A percentile compares a stretch with the other conserved stretches of the same genome.
Evolutionary conservation across 1,284 basidiomycete genomes (phyloP).

Genomic region (Trametes hirsuta): DNA sequence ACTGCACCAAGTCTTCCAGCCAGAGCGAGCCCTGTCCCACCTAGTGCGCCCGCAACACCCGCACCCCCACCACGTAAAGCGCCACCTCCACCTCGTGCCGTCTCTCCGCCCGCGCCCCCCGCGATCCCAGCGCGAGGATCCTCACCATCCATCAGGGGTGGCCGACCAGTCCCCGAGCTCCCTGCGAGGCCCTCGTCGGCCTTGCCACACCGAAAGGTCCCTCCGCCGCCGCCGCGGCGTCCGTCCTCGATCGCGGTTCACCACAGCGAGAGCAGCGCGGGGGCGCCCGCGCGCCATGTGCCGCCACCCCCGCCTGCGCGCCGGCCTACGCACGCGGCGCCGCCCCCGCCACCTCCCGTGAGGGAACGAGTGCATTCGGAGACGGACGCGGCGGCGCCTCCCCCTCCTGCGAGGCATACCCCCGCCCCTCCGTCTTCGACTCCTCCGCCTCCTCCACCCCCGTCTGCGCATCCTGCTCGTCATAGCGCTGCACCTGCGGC

Average conservation of each 20-base stretch:
- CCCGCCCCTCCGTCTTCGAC: conserved; percentile 29
- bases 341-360: conserved; percentile 32
- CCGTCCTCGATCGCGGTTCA: conserved; percentile 27
- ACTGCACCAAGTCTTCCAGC: neutral
- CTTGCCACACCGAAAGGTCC: conserved; percentile 40
- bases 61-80: conserved; percentile 40
- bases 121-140: conserved; percentile 34
- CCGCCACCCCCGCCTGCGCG: conserved; percentile 42
- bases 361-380: conserved; percentile 31
- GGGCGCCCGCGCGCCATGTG: conserved; percentile 39
- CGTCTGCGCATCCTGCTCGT: conserved; percentile 30
- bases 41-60: conserved; percentile 37
- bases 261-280: conserved; percentile 31
- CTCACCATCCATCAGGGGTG: conserved; percentile 22
- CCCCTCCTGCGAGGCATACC: conserved; percentile 37
- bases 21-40: conserved; percentile 26
- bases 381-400: conserved; percentile 29
- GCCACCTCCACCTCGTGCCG: conserved; percentile 36
- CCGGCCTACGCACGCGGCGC: conserved; percentile 19
- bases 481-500: conserved; percentile 25
- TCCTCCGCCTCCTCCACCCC: conserved; percentile 28
- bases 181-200: conserved; percentile 34
- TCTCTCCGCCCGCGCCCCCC: conserved; percentile 28
- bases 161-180: conserved; percentile 25
- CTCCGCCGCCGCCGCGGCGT: conserved; percentile 35